phyloP scores from a whole-genome alignment of 1,284 basidiomycete species.

The Sporisorium scitamineum region DNA sequence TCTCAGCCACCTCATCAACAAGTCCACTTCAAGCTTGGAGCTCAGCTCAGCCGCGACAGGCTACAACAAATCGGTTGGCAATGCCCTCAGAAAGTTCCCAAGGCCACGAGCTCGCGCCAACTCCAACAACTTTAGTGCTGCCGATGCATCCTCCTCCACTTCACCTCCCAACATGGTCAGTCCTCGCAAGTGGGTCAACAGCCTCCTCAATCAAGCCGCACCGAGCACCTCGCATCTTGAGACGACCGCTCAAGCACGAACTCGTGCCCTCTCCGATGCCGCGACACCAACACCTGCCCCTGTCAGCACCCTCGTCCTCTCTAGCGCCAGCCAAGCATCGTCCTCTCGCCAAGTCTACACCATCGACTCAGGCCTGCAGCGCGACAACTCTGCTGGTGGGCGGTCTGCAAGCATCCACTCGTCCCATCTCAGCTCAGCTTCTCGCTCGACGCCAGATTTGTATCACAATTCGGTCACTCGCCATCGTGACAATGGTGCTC shows the following conservation, averaged over 20 bases:
- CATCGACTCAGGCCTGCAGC: constrained; percentile 39
- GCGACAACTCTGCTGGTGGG: constrained; percentile 14
- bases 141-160: constrained; percentile 9
- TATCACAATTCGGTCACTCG: constrained; percentile 32
- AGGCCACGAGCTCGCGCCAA: constrained; percentile 30
- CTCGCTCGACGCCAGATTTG: constrained; percentile 43
- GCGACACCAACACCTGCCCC: constrained; percentile 24
- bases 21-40: constrained; percentile 42
- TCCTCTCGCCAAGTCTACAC: constrained; percentile 30
- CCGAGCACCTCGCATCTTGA: constrained; percentile 34
- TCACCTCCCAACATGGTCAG: constrained; percentile 29
- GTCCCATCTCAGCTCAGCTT: constrained; percentile 46
- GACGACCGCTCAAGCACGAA: constrained; percentile 33
- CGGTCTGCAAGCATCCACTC: constrained; percentile 34
- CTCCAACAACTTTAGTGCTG: constrained; percentile 15
- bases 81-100: constrained; percentile 32
- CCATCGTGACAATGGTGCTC: constrained; percentile 39
- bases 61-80: constrained; percentile 16
- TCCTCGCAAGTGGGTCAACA: constrained; percentile 53
- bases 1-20: constrained; percentile 37
- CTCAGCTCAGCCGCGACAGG: constrained; percentile 16
- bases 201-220: constrained; percentile 26
- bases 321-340: constrained; percentile 2
- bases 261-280: constrained; percentile 27
- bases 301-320: constrained; percentile 39